Conservation (phyloP, 164 flowering plant species). For the Aristolochia californica region DNA sequence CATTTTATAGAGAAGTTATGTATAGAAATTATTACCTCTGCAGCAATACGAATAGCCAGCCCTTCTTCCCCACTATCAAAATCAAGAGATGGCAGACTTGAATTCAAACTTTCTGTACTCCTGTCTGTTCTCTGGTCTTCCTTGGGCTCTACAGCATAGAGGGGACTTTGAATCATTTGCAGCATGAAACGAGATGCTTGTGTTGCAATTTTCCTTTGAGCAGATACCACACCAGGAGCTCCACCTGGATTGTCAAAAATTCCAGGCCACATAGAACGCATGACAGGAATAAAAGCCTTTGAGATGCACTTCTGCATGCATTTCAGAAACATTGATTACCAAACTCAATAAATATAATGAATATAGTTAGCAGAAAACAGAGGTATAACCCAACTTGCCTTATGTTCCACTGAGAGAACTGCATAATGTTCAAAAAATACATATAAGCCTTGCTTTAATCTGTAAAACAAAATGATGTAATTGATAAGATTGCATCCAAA, state of each 20-base stretch:
- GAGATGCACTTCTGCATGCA: conserved; percentile 62
- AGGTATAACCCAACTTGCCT: conserved; percentile 40
- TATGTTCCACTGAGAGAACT: conserved; percentile 66
- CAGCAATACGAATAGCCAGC: conserved; percentile 76
- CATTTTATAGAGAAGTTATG: too few species aligned
- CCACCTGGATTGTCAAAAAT: conserved; percentile 59
- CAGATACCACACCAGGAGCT: conserved; percentile 48
- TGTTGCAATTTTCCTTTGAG: conserved; percentile 69
- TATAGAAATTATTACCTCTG: conserved; percentile 48
- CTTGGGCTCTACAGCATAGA: conserved; percentile 35
- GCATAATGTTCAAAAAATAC: conserved; percentile 97
- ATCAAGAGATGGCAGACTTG: conserved; percentile 18
- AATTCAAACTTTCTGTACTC: conserved; percentile 20
- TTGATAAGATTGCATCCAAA: background rate
- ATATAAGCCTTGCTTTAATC: conserved; percentile 86
- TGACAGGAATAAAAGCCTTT: conserved; percentile 68
- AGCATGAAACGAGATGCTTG: conserved; percentile 94
- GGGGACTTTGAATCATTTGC: conserved; percentile 89
- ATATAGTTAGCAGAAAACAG: background rate
- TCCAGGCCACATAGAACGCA: conserved; percentile 94
- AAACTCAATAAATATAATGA: background rate
- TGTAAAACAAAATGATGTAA: conserved; percentile 14
- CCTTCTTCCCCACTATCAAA: conserved; percentile 77
- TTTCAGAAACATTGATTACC: conserved; percentile 3
- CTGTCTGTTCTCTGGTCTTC: conserved; percentile 19